A percentile compares a stretch with the other conserved stretches of the same genome.
phyloP scores from a whole-genome alignment of 1,284 basidiomycete genomes.

The Pisolithus thermaeus region DNA sequence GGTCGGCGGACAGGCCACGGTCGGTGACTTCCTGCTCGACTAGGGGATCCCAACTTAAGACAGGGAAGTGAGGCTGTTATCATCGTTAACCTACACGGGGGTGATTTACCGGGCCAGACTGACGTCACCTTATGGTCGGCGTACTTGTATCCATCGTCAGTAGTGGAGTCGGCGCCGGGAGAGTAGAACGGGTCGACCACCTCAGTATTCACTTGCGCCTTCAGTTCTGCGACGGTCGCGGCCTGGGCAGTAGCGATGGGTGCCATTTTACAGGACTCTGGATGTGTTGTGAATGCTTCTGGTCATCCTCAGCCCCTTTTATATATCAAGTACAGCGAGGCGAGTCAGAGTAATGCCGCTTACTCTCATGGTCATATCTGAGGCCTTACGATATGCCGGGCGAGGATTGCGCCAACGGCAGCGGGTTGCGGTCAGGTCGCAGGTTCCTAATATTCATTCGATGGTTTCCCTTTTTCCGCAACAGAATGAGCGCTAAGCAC shows the following conservation, averaged over 20 bases:
- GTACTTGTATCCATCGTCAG: constrained; percentile 48
- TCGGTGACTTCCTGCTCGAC: constrained; percentile 55
- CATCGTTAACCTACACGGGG: constrained; percentile 1
- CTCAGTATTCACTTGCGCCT: constrained; percentile 14
- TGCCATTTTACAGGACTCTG: constrained; percentile 31
- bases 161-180: constrained; percentile 46
- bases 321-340: too few species aligned
- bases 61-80: constrained; percentile 57
- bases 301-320: not conserved
- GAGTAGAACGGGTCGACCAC: constrained; percentile 66
- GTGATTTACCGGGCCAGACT: not conserved
- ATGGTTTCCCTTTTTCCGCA: too few species aligned
- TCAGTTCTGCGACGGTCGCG: constrained; percentile 12
- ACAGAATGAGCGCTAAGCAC: too few species aligned
- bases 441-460: too few species aligned
- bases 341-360: too few species aligned
- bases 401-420: too few species aligned
- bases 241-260: constrained; percentile 36
- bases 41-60: constrained; percentile 60
- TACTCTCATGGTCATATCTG: too few species aligned
- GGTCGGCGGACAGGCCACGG: constrained; percentile 56
- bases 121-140: constrained; percentile 54
- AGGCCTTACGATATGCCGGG: too few species aligned
- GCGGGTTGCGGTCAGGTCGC: too few species aligned
- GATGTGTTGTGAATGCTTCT: not conserved